These are phyloP conservation scores for Fonsecaea nubica DNA, from an alignment of 2,329 filamentous ascomycete genomes.

Conservation along the genomic window DNA sequence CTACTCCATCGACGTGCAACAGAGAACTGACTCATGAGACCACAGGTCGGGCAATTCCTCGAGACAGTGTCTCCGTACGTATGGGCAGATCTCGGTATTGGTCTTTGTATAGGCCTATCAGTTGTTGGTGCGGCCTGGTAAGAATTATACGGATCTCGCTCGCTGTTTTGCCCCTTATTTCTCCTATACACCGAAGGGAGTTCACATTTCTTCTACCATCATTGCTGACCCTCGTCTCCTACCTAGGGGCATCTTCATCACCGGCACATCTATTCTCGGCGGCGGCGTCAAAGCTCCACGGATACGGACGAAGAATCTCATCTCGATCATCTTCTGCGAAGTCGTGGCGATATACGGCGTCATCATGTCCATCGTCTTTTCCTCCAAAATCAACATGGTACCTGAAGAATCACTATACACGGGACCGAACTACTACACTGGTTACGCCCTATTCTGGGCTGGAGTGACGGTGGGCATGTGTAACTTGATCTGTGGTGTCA, in stretches of 20 bases:
- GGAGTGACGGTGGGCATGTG: conserved; percentile 93
- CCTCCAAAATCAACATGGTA: conserved; percentile 75
- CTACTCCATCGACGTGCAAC: not conserved
- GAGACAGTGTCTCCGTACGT: conserved; percentile 92
- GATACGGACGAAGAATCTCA: conserved; percentile 99
- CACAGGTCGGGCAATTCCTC: conserved; percentile 86
- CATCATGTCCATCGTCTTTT: conserved; percentile 99
- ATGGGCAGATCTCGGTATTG: conserved; percentile 90
- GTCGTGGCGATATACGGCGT: conserved; percentile 99
- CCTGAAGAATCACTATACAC: conserved; percentile 71
- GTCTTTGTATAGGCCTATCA: conserved; percentile 91
- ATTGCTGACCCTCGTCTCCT: conserved; percentile 1
- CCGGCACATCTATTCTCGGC: conserved; percentile 94
- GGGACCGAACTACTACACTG: conserved; percentile 86
- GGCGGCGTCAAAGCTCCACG: conserved; percentile 95
- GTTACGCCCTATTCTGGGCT: conserved; percentile 94
- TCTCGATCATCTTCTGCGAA: conserved; percentile 99
- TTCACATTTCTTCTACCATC: not conserved
- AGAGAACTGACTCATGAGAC: conserved; percentile 16
- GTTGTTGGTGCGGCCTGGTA: conserved; percentile 98
- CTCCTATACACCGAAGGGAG: not conserved
- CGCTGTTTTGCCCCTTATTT: not conserved
- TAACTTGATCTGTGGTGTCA: conserved; percentile 94
- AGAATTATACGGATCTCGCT: conserved; percentile 24
- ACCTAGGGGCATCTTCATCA: conserved; percentile 95